Evolutionary conservation across 2,329 filamentous ascomycete genomes (phyloP).

Genomic region (Xylariaceae sp.): DNA sequence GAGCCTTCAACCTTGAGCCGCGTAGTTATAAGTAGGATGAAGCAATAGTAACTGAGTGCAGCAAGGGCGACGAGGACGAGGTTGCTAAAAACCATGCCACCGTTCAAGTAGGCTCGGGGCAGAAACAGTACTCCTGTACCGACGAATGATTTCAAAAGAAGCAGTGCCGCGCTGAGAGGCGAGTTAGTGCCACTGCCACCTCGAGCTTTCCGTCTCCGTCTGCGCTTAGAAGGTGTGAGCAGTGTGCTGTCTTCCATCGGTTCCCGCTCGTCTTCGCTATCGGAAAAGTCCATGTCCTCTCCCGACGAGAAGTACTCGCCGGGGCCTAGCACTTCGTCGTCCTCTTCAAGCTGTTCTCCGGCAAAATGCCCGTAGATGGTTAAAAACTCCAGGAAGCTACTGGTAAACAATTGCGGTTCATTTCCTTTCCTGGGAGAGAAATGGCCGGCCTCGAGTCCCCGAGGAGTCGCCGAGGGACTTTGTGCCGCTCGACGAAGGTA

Average conservation of each 20-base stretch:
- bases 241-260: conserved; percentile 89
- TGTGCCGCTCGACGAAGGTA: conserved; percentile 79
- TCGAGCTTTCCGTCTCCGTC: conserved; percentile 77
- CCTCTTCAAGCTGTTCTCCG: conserved; percentile 94
- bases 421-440: conserved; percentile 45
- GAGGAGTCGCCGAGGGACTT: conserved; percentile 57
- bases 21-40: conserved; percentile 89
- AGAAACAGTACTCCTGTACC: conserved; percentile 95
- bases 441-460: conserved; percentile 50
- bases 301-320: conserved; percentile 93
- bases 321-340: conserved; percentile 85
- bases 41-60: conserved; percentile 92
- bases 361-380: conserved; percentile 97
- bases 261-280: conserved; percentile 72
- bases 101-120: conserved; percentile 91
- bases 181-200: conserved; percentile 78
- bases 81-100: conserved; percentile 97
- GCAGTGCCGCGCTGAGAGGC: conserved; percentile 78
- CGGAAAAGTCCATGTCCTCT: conserved; percentile 62
- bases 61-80: conserved; percentile 87
- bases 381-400: conserved; percentile 93
- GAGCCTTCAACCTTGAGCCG: conserved; percentile 88
- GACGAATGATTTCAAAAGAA: conserved; percentile 96
- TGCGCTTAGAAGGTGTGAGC: conserved; percentile 75
- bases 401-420: conserved; percentile 76